These are phyloP conservation scores for Dissophora globulifera DNA, from an alignment of 192 early-diverging fungal species.

Conservation along the genomic window DNA sequence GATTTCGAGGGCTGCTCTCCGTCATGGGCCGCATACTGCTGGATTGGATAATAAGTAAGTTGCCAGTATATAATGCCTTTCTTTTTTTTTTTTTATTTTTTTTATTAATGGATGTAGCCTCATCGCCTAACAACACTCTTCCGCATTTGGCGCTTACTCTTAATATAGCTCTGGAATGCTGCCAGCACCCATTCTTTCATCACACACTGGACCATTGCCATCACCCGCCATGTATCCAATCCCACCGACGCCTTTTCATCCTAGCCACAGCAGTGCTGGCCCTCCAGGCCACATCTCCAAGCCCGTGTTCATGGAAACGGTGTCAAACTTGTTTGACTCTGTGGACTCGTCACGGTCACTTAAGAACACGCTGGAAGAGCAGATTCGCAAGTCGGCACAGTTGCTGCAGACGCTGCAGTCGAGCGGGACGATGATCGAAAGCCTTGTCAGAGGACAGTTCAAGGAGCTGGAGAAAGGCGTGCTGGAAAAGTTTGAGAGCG, in stretches of 20 bases:
- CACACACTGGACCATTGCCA: slow-evolving; percentile 52
- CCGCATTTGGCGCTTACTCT: neutral
- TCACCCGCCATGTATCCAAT: slow-evolving; percentile 61
- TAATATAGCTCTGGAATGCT: slow-evolving; percentile 37
- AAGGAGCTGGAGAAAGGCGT: slow-evolving; percentile 77
- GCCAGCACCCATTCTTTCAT: slow-evolving; percentile 48
- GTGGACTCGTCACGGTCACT: slow-evolving; percentile 69
- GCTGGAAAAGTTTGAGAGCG: slow-evolving; percentile 58
- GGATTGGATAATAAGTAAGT: slow-evolving; percentile 38
- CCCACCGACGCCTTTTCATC: slow-evolving; percentile 58
- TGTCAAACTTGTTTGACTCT: slow-evolving; percentile 63
- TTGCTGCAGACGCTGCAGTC: slow-evolving; percentile 81
- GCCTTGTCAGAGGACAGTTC: slow-evolving; percentile 77
- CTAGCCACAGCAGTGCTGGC: slow-evolving; percentile 6
- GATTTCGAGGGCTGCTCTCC: slow-evolving; percentile 24
- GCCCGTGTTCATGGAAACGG: slow-evolving; percentile 59
- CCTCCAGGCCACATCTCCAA: slow-evolving; percentile 22
- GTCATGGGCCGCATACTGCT: slow-evolving; percentile 28
- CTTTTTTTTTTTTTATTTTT: neutral
- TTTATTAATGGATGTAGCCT: too few relatives aligned
- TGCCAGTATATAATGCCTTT: neutral
- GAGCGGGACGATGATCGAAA: slow-evolving; percentile 79
- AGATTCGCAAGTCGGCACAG: slow-evolving; percentile 75
- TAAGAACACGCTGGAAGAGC: slow-evolving; percentile 74
- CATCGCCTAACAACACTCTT: neutral